Conservation (phyloP, 768 basidiomycete genomes). For the Russula griseocarnosa region DNA sequence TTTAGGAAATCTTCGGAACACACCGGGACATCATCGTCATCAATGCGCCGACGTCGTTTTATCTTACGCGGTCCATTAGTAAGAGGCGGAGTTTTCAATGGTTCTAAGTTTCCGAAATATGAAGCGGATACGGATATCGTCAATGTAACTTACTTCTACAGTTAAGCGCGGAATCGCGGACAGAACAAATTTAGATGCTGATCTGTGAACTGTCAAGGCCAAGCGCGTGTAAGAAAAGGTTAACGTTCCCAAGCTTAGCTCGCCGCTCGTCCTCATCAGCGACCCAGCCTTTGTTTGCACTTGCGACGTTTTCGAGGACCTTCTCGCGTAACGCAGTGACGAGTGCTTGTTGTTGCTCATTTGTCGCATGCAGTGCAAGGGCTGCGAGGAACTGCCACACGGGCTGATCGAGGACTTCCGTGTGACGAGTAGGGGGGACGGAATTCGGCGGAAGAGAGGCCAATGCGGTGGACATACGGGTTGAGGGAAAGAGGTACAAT, state of each 20-base stretch:
- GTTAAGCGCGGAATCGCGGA: slow-evolving; percentile 16
- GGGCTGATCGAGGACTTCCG: slow-evolving; percentile 76
- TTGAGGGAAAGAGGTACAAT: slow-evolving; percentile 83
- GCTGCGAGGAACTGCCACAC: slow-evolving; percentile 95
- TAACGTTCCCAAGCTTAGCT: slow-evolving; percentile 86
- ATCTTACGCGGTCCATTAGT: slow-evolving; percentile 10
- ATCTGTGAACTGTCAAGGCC: slow-evolving; percentile 73
- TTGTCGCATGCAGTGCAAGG: slow-evolving; percentile 76
- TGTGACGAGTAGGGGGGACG: slow-evolving; percentile 38
- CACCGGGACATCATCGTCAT: background rate
- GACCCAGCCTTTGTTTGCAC: slow-evolving; percentile 71
- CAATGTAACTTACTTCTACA: slow-evolving; percentile 25
- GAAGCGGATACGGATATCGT: slow-evolving; percentile 20
- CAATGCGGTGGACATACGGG: slow-evolving; percentile 52
- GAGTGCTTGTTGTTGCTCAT: slow-evolving; percentile 84
- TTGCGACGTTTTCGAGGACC: slow-evolving; percentile 84
- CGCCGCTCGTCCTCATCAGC: slow-evolving; percentile 69
- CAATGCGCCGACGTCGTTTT: background rate
- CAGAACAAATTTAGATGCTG: slow-evolving; percentile 28
- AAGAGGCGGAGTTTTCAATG: slow-evolving; percentile 1
- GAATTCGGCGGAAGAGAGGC: slow-evolving; percentile 35
- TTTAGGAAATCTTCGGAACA: slow-evolving; percentile 17
- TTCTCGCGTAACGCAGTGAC: slow-evolving; percentile 87
- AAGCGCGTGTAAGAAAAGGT: slow-evolving; percentile 81
- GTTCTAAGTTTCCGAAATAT: slow-evolving; percentile 22